Evolutionary conservation across 495 filamentous ascomycete species (phyloP).

Genomic region (Trichocladium uniseriatum): DNA sequence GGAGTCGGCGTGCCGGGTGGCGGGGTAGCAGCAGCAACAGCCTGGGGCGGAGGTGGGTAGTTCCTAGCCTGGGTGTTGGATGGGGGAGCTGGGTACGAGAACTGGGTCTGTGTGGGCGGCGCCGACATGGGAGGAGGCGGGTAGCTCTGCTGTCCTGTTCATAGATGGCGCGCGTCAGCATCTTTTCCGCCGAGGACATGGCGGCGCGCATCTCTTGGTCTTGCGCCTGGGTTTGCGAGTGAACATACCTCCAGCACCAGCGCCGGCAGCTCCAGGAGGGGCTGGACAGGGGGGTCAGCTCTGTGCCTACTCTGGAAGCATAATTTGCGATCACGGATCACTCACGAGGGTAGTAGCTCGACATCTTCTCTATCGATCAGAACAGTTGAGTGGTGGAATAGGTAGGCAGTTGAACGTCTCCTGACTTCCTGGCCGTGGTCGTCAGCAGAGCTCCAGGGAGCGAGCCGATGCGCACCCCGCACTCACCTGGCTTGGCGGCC

Average conservation of each 20-base stretch:
- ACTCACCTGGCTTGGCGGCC: not conserved
- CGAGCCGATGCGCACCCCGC: not conserved
- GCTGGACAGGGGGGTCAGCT: constrained; percentile 14
- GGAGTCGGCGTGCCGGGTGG: constrained; percentile 21
- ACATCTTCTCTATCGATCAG: constrained; percentile 23
- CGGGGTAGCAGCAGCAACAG: constrained; percentile 15
- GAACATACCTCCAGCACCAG: constrained; percentile 24
- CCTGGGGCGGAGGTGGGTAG: constrained; percentile 26
- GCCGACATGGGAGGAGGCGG: constrained; percentile 29
- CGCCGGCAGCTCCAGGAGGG: constrained; percentile 17
- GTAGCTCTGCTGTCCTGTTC: constrained; percentile 21
- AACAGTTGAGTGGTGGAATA: too few species aligned
- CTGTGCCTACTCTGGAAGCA: not conserved
- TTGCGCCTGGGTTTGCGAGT: not conserved
- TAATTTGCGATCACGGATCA: not conserved
- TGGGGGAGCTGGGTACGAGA: constrained; percentile 36
- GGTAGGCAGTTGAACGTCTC: too few species aligned
- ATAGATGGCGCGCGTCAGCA: not conserved
- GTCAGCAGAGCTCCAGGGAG: not conserved
- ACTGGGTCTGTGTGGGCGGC: constrained; percentile 39
- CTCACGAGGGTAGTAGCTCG: constrained; percentile 29
- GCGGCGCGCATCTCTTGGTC: not conserved
- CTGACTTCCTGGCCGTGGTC: not conserved
- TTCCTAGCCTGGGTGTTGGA: constrained; percentile 19
- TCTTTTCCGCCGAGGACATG: not conserved